phyloP scores from a whole-genome alignment of 2,329 filamentous ascomycete species.

The Trichoderma sp. region DNA sequence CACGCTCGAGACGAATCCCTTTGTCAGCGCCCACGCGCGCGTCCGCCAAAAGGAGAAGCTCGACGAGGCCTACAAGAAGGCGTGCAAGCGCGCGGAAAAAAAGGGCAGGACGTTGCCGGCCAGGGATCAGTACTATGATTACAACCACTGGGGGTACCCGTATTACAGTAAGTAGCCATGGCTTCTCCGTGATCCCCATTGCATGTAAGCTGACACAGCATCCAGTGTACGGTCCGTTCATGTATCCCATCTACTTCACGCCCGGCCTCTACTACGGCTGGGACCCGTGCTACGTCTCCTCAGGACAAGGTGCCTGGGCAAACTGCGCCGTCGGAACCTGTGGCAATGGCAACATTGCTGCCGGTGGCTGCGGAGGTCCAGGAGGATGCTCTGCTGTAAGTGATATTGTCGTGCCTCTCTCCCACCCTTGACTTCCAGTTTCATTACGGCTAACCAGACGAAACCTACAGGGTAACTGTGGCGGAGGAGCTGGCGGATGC shows the following conservation, averaged over 20 bases:
- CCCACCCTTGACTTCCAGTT: not conserved
- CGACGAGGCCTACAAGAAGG: slow-evolving; percentile 60
- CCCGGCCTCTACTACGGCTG: slow-evolving; percentile 50
- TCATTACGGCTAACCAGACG: not conserved
- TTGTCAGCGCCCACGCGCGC: slow-evolving; percentile 20
- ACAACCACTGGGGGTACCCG: slow-evolving; percentile 56
- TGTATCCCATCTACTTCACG: slow-evolving; percentile 47
- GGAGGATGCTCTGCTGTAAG: slow-evolving; percentile 28
- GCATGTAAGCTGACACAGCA: not conserved
- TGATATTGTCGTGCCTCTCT: not conserved
- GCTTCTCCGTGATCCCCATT: no score
- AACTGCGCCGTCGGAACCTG: slow-evolving; percentile 52
- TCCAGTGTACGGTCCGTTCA: slow-evolving; percentile 49
- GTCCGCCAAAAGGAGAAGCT: slow-evolving; percentile 37
- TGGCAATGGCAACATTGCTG: slow-evolving; percentile 44
- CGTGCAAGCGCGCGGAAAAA: slow-evolving; percentile 51
- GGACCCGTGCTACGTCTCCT: slow-evolving; percentile 41
- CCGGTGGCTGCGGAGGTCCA: slow-evolving; percentile 40
- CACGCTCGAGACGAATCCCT: slow-evolving; percentile 24
- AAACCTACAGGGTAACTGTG: not conserved
- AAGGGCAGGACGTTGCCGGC: slow-evolving; percentile 52
- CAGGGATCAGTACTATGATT: slow-evolving; percentile 51
- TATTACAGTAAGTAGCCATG: slow-evolving; percentile 42
- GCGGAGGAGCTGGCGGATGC: not conserved
- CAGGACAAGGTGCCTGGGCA: slow-evolving; percentile 43